phyloP scores from a whole-genome alignment of 768 basidiomycete species.

The Auricularia cornea region DNA sequence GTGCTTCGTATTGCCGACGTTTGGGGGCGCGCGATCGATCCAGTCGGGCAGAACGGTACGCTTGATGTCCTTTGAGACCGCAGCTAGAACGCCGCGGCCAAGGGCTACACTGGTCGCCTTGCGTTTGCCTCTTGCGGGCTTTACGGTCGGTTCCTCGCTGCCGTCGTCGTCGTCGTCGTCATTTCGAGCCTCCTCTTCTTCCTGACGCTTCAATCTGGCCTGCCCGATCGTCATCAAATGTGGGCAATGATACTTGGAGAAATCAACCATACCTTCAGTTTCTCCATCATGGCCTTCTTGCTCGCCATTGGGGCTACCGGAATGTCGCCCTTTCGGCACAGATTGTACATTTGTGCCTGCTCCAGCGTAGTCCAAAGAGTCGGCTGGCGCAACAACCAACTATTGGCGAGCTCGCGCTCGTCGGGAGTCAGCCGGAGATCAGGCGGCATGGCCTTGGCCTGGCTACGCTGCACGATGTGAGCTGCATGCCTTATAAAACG shows the following conservation, averaged over 20 bases:
- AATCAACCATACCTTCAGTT: not conserved
- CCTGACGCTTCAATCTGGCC: not conserved
- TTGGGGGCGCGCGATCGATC: conserved; percentile 22
- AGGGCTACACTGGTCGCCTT: not conserved
- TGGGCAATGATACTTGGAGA: no score
- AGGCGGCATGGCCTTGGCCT: no score
- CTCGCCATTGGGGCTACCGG: not conserved
- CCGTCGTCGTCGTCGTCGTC: not conserved
- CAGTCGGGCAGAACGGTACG: conserved; percentile 23
- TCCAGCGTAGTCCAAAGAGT: not conserved
- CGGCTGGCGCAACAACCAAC: no score
- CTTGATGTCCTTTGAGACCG: conserved; percentile 13
- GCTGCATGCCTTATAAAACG: no score
- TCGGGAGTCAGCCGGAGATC: no score
- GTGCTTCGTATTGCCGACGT: conserved; percentile 22
- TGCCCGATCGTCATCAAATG: no score
- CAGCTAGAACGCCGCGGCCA: conserved; percentile 1
- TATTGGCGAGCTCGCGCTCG: no score
- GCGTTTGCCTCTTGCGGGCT: not conserved
- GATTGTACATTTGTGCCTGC: not conserved
- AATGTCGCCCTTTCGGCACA: not conserved
- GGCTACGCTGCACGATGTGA: no score
- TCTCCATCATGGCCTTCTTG: not conserved
- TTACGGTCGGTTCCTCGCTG: not conserved
- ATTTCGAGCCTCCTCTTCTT: no score